Evolutionary conservation across 768 basidiomycete species (phyloP).

Genomic region (Collybia sp.): DNA sequence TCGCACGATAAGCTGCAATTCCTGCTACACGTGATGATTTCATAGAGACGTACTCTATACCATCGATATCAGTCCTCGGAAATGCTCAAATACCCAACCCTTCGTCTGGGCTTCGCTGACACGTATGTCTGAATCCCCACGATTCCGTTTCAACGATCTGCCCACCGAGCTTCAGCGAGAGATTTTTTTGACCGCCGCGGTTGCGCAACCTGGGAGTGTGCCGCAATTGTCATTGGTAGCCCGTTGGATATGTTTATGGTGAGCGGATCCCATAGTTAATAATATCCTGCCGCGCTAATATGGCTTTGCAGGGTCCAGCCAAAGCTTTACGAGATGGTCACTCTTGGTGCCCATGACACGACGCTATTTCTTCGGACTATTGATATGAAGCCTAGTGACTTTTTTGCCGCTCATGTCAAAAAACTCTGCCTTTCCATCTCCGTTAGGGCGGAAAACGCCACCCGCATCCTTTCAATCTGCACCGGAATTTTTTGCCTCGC

Average conservation of each 20-base stretch:
- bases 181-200: constrained; percentile 30
- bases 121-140: constrained; percentile 4
- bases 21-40: constrained; percentile 24
- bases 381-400: constrained; percentile 23
- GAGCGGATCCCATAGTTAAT: constrained; percentile 5
- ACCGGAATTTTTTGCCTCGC: constrained; percentile 31
- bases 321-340: constrained; percentile 31
- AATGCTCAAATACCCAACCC: constrained; percentile 14
- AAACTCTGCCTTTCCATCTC: constrained; percentile 31
- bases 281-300: background rate
- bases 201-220: constrained; percentile 17
- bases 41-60: constrained; percentile 12
- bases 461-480: constrained; percentile 28
- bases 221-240: constrained; percentile 30
- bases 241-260: constrained; percentile 28
- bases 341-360: constrained; percentile 25
- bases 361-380: constrained; percentile 31
- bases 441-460: constrained; percentile 21
- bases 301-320: constrained; percentile 30
- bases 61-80: constrained; percentile 11
- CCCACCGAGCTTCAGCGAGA: constrained; percentile 35
- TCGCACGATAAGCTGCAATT: no score
- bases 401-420: constrained; percentile 32
- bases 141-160: constrained; percentile 25
- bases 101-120: background rate